phyloP scores from a whole-genome alignment of 2,329 filamentous ascomycete genomes.

The Zelopaecilomyces penicillatus region DNA sequence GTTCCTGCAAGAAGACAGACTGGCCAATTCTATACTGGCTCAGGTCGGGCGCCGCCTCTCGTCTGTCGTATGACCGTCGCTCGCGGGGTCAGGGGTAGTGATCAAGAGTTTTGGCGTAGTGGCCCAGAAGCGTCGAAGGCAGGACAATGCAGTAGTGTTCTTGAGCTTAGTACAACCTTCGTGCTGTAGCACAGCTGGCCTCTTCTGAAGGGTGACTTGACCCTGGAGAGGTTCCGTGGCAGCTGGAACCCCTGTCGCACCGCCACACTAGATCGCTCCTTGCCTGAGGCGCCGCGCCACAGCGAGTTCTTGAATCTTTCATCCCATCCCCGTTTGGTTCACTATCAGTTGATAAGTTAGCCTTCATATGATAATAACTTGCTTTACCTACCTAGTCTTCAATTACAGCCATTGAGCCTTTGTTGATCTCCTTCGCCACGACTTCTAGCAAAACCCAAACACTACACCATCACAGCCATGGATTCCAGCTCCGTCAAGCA shows the following conservation, averaged over 20 bases:
- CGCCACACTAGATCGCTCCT: too few species aligned
- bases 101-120: conserved; percentile 1
- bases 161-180: too few species aligned
- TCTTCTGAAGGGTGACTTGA: conserved; percentile 9
- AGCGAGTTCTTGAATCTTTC: too few species aligned
- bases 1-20: not conserved
- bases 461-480: conserved; percentile 32
- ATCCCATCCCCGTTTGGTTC: too few species aligned
- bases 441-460: not conserved
- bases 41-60: conserved; percentile 5
- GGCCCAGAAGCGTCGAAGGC: not conserved
- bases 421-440: too few species aligned
- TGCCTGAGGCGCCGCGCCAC: too few species aligned
- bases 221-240: conserved; percentile 14
- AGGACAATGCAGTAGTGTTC: too few species aligned
- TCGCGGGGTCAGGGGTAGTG: not conserved
- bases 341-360: too few species aligned
- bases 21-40: conserved; percentile 7
- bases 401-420: too few species aligned
- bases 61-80: conserved; percentile 5
- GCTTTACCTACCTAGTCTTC: too few species aligned
- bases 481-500: conserved; percentile 51
- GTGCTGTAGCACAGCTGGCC: conserved; percentile 14
- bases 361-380: too few species aligned
- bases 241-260: too few species aligned